Conservation (phyloP, 495 filamentous ascomycete species). For the Podospora anserina region DNA sequence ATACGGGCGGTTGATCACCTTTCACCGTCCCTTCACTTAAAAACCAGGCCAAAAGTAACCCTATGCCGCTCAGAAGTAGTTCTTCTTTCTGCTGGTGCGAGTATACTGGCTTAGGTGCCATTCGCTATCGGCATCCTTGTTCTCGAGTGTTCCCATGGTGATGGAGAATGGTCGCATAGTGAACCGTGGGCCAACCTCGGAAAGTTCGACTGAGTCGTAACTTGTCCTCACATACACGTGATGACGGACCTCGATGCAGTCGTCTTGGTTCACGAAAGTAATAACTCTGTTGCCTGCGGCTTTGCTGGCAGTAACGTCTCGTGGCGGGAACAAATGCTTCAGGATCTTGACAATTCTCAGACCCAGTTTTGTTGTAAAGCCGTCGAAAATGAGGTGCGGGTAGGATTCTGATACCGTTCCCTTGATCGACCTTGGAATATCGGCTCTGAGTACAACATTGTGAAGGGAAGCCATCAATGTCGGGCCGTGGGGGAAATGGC, state of each 20-base stretch:
- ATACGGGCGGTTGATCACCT: neutral
- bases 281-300: constrained; percentile 87
- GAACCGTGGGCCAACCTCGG: constrained; percentile 94
- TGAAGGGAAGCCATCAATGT: constrained; percentile 89
- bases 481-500: constrained; percentile 90
- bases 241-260: constrained; percentile 71
- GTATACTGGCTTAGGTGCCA: constrained; percentile 96
- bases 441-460: constrained; percentile 89
- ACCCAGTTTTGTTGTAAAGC: constrained; percentile 81
- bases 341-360: constrained; percentile 82
- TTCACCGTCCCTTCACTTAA: neutral
- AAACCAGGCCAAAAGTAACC: neutral
- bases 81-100: constrained; percentile 86
- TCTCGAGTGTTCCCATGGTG: constrained; percentile 85
- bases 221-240: constrained; percentile 63
- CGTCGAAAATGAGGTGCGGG: constrained; percentile 93
- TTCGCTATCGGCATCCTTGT: constrained; percentile 93
- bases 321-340: constrained; percentile 91
- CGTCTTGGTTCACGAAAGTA: constrained; percentile 92
- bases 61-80: constrained; percentile 61
- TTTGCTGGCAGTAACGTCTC: constrained; percentile 63
- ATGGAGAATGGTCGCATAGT: constrained; percentile 97
- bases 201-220: constrained; percentile 84
- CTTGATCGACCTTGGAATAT: constrained; percentile 81
- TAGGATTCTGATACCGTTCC: constrained; percentile 94